Base-by-base conservation (phyloP, 2,329 filamentous ascomycete genomes). In the Fusarium armeniacum region DNA sequence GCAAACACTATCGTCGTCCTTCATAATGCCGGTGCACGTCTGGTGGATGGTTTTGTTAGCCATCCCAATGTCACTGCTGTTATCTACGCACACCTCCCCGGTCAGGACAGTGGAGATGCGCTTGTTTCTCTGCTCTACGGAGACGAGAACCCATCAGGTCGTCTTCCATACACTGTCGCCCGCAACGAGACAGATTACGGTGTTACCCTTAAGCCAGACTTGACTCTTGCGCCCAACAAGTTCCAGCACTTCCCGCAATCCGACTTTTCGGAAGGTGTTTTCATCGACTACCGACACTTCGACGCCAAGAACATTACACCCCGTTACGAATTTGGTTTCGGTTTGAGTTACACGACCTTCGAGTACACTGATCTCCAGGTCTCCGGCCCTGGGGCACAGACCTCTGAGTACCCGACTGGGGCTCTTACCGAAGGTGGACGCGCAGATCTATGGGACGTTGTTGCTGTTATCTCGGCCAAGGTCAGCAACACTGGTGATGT, bases 251-350 rank as follows among this genome's bases (percentile, higher is more conserved):
- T 50, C 1, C 62, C 62, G 0, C 62, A 65, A 1, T 64, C 59
- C 0, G 20, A 65, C 9, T 65, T 65, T 4, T 26, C 62, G 0
- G 62, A 62, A 11, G 54, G 64, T 12, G 30, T 67, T 3, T 66
- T 66, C 4, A 67, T 32, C 35, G 92, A 92, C 5, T 95, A 95
- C 78, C 84, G 91, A 15, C 92, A 89, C 79, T 94, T 93, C 75
- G 92, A 95, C 74, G 88, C 86, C 67, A 83, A 85, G 7, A 83
- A 87, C 30, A 84, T 89, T 5, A 81, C 83, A 1, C 86, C 89
- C 0, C 83, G 90, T 3, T 94, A 93, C 77, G 86, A 90, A 47
- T 95, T 95, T 76, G 92, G 92, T 11, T 89, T 93, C 70, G 92
- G 92, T 2, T 81, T 95, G 3, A 91, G 89, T 16, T 93, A 92